Conservation (phyloP, 2,329 filamentous ascomycete species). For the Fusarium stilboides region DNA sequence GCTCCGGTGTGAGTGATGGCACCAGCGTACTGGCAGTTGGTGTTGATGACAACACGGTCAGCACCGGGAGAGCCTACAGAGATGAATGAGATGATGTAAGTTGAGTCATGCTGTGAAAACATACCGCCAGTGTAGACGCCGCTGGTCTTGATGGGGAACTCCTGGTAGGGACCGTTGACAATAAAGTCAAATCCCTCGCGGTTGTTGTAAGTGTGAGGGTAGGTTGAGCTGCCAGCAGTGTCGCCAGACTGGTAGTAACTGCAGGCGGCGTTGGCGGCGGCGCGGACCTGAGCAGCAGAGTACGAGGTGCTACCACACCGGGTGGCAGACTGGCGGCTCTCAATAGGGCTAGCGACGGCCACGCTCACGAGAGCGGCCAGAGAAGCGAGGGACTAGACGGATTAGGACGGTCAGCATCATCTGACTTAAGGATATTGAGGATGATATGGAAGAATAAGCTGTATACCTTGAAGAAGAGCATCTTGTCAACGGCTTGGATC, state of each 20-base stretch:
- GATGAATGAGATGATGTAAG: background rate
- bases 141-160: constrained; percentile 56
- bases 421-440: no score
- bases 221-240: constrained; percentile 51
- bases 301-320: constrained; percentile 53
- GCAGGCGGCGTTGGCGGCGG: constrained; percentile 51
- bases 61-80: constrained; percentile 67
- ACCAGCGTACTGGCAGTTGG: constrained; percentile 71
- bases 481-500: constrained; percentile 20
- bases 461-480: constrained; percentile 44
- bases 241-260: constrained; percentile 40
- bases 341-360: constrained; percentile 49
- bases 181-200: constrained; percentile 56
- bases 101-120: background rate
- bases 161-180: constrained; percentile 55
- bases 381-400: constrained; percentile 42
- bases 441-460: accelerated
- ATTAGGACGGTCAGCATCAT: background rate
- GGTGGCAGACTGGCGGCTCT: constrained; percentile 45
- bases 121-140: constrained; percentile 57
- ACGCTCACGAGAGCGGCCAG: constrained; percentile 50
- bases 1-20: constrained; percentile 80
- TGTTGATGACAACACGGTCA: constrained; percentile 76
- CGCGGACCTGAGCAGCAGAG: constrained; percentile 47
- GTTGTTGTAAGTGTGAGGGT: constrained; percentile 60